These are phyloP conservation scores for Gossypium laxum DNA, from an alignment of 441 rosid genomes.

Conservation along the genomic window DNA sequence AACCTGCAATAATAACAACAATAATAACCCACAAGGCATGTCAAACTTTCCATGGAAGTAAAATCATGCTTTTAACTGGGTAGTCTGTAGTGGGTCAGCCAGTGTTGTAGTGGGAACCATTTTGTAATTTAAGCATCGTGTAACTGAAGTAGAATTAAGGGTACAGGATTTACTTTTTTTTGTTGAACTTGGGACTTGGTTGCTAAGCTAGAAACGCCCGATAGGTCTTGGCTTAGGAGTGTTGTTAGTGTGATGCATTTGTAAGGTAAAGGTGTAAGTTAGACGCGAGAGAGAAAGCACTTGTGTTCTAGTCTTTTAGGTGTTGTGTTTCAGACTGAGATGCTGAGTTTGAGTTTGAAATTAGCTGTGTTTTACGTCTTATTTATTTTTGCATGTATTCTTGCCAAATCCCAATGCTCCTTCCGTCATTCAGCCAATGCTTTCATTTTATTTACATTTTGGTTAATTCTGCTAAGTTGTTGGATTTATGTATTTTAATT, in stretches of 20 bases:
- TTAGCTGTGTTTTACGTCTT: not conserved
- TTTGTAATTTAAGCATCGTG: conserved; percentile 19
- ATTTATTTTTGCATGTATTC: not conserved
- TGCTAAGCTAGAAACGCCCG: conserved; percentile 15
- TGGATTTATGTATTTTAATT: too few relatives aligned
- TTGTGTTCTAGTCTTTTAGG: not conserved
- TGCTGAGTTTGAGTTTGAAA: not conserved
- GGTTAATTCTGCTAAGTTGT: too few relatives aligned
- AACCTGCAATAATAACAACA: conserved; percentile 26
- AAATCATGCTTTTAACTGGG: not conserved
- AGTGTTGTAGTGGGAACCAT: conserved; percentile 19
- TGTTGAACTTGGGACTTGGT: not conserved
- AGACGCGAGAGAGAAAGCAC: not conserved
- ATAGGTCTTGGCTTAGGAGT: conserved; percentile 6
- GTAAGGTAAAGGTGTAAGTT: not conserved
- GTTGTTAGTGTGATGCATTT: not conserved
- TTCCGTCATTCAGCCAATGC: not conserved
- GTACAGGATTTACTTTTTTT: conserved; percentile 2
- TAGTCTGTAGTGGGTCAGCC: conserved; percentile 9
- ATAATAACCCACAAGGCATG: conserved; percentile 35
- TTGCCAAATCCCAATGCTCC: not conserved
- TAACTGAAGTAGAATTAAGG: conserved; percentile 20
- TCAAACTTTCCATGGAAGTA: conserved; percentile 45
- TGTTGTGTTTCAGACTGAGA: conserved; percentile 15
- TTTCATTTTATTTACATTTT: not conserved